Conservation (phyloP, 495 filamentous ascomycete species). For the Mytilinidion resinicola region DNA sequence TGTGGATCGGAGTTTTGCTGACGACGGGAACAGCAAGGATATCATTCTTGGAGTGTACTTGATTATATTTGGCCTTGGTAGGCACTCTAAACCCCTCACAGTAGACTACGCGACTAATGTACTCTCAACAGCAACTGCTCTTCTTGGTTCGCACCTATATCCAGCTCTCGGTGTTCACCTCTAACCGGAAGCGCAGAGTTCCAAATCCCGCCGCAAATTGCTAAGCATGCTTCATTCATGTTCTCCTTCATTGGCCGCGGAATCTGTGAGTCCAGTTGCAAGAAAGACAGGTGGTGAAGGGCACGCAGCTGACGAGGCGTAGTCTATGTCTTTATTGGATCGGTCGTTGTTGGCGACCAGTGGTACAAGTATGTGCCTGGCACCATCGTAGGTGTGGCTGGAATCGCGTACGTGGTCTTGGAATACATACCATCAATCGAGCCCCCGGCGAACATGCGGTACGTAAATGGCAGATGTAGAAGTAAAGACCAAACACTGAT, state of each 20-base stretch:
- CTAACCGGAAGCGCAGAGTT: constrained; percentile 53
- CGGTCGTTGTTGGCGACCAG: constrained; percentile 63
- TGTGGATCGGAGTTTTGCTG: neutral
- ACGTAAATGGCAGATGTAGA: constrained; percentile 3
- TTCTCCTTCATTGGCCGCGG: constrained; percentile 96
- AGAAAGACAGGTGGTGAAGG: neutral
- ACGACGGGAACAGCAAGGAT: constrained; percentile 43
- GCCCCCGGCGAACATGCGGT: constrained; percentile 94
- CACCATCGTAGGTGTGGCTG: constrained; percentile 34
- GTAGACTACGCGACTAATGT: constrained; percentile 9
- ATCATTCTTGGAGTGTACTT: constrained; percentile 79
- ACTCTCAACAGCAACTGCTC: constrained; percentile 45
- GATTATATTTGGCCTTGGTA: constrained; percentile 84
- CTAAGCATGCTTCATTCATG: constrained; percentile 92
- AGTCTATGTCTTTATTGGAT: constrained; percentile 97
- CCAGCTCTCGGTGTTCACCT: neutral
- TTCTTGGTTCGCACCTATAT: constrained; percentile 43
- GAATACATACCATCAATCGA: constrained; percentile 96
- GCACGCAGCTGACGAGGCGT: constrained; percentile 16
- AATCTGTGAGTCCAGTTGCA: constrained; percentile 61
- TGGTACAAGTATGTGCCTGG: constrained; percentile 35
- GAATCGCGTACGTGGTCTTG: constrained; percentile 52
- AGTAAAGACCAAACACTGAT: neutral
- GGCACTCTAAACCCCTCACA: constrained; percentile 22
- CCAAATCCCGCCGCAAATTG: constrained; percentile 87